Evolutionary conservation across 108 stramenopile genomes (phyloP).

Genomic region (Nitzschia palea): DNA sequence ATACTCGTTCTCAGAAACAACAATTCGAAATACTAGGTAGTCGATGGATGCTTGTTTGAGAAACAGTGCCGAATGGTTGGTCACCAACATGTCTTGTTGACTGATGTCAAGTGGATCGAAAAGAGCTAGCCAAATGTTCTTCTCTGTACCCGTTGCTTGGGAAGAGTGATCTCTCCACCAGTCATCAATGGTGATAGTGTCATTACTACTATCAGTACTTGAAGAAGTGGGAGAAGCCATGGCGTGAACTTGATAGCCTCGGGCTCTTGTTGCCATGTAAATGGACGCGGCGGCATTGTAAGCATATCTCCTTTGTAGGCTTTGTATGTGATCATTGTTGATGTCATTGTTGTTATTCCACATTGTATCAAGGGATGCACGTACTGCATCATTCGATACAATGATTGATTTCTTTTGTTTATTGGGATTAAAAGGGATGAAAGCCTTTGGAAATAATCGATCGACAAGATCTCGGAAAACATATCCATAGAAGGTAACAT

Average conservation of each 20-base stretch:
- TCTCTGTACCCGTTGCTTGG: not conserved
- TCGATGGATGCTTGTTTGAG: not conserved
- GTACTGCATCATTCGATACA: not conserved
- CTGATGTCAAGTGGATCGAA: not conserved
- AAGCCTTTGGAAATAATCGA: conserved; percentile 14
- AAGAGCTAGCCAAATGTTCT: not conserved
- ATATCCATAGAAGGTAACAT: conserved; percentile 15
- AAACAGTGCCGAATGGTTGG: not conserved
- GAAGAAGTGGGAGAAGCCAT: not conserved
- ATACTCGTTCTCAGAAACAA: not conserved
- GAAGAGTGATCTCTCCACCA: not conserved
- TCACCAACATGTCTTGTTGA: not conserved
- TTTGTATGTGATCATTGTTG: not conserved
- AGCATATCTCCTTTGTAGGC: not conserved
- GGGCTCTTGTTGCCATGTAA: not conserved
- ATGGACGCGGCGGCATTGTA: conserved; percentile 1
- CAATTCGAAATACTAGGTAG: not conserved
- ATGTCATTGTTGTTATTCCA: not conserved
- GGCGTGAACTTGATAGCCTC: not conserved
- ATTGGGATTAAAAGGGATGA: not conserved
- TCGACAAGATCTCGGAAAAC: conserved; percentile 18
- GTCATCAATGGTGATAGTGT: not conserved
- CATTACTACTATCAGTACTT: not conserved
- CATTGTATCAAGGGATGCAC: not conserved
- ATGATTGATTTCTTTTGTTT: not conserved